A percentile compares a stretch with the other conserved stretches of the same genome.
phyloP scores from a whole-genome alignment of 352 stramenopile genomes.

The Pythium myriotylum region DNA sequence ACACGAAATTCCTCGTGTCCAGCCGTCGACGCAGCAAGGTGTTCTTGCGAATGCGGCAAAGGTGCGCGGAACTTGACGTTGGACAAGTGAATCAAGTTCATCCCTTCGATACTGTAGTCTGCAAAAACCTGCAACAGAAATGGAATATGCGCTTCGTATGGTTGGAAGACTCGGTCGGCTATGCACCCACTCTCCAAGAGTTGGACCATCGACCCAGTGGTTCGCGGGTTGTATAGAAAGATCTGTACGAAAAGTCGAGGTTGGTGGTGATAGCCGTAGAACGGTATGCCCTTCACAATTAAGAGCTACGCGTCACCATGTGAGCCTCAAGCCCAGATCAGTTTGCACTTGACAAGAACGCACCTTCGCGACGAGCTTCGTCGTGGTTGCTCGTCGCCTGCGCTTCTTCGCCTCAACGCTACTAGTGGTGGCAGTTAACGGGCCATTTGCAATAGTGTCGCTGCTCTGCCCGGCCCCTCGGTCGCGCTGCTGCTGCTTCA shows the following conservation, averaged over 20 bases:
- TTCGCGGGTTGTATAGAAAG: conserved; percentile 85
- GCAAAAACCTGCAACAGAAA: conserved; percentile 91
- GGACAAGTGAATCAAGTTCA: conserved; percentile 79
- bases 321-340: not conserved
- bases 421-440: not conserved
- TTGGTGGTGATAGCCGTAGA: conserved; percentile 86
- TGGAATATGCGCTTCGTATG: conserved; percentile 89
- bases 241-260: conserved; percentile 88
- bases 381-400: not conserved
- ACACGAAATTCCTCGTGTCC: conserved; percentile 27
- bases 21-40: conserved; percentile 33
- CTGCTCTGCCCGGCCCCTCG: not conserved
- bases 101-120: conserved; percentile 93
- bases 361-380: conserved; percentile 76
- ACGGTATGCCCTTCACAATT: conserved; percentile 85
- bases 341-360: not conserved
- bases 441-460: not conserved
- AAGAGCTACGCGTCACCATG: conserved; percentile 54
- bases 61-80: conserved; percentile 81
- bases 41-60: conserved; percentile 53
- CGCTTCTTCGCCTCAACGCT: not conserved
- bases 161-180: conserved; percentile 72
- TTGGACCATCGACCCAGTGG: conserved; percentile 62
- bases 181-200: conserved; percentile 86
- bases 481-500: conserved; percentile 43